Conservation (phyloP, 2,329 filamentous ascomycete species). For the Fusarium albidum region DNA sequence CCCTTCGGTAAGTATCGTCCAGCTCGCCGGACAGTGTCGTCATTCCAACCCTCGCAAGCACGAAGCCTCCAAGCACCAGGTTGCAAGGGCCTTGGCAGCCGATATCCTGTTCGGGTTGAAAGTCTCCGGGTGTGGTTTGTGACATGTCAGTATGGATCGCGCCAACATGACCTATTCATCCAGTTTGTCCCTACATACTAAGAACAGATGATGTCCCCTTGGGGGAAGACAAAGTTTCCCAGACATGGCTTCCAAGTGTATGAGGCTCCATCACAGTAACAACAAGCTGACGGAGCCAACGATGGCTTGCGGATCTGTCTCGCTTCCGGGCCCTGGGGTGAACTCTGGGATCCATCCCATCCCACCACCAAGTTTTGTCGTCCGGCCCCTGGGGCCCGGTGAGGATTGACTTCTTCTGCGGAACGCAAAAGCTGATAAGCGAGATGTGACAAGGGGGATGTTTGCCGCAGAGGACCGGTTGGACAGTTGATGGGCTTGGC, state of each 20-base stretch:
- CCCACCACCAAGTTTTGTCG: background rate
- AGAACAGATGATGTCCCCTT: background rate
- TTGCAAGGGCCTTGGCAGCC: background rate
- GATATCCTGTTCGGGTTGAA: background rate
- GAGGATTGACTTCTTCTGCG: background rate
- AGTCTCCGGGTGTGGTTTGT: background rate
- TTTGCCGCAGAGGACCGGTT: background rate
- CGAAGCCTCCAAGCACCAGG: background rate
- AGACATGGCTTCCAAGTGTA: background rate
- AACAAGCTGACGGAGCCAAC: background rate
- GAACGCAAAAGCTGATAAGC: background rate
- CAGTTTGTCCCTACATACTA: background rate
- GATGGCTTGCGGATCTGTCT: background rate
- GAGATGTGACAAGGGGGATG: background rate
- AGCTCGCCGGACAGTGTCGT: background rate
- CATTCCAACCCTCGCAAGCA: slow-evolving; percentile 7
- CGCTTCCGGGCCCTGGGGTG: slow-evolving; percentile 1
- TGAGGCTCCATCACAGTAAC: background rate
- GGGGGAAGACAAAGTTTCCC: background rate
- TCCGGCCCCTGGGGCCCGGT: background rate
- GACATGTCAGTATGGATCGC: background rate
- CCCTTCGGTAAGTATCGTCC: background rate
- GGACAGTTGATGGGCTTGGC: slow-evolving; percentile 3
- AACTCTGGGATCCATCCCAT: slow-evolving; percentile 3
- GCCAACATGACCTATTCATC: background rate